phyloP scores from a whole-genome alignment of 2,329 filamentous ascomycete species.

The Daldinia eschscholtzii region DNA sequence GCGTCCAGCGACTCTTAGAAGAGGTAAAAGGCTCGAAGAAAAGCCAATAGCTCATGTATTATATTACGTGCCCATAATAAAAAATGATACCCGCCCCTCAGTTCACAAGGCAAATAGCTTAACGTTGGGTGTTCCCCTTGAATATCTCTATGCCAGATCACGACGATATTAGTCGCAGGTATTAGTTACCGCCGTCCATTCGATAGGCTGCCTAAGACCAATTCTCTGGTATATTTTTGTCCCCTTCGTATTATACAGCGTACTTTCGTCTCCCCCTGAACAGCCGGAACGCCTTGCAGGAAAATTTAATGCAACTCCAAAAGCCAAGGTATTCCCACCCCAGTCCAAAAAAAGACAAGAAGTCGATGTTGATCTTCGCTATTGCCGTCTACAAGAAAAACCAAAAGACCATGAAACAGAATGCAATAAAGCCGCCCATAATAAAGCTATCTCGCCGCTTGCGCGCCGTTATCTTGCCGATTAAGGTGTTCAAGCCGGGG shows the following conservation, averaged over 20 bases:
- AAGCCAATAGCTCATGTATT: constrained; percentile 27
- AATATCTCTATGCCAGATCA: constrained; percentile 7
- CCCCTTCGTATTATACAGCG: constrained; percentile 37
- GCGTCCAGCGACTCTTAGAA: constrained; percentile 71
- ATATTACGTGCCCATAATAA: constrained; percentile 22
- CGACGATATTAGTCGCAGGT: constrained; percentile 14
- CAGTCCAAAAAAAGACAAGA: constrained; percentile 28
- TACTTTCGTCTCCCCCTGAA: constrained; percentile 13
- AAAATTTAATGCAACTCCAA: constrained; percentile 23
- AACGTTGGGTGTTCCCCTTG: background rate
- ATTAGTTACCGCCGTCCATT: constrained; percentile 19
- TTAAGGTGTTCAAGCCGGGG: constrained; percentile 91
- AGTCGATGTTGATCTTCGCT: constrained; percentile 1
- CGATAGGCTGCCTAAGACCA: constrained; percentile 13
- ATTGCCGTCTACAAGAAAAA: constrained; percentile 73
- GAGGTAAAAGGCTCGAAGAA: constrained; percentile 61
- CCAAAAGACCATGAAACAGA: constrained; percentile 89
- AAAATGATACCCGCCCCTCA: constrained; percentile 44
- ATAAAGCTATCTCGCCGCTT: constrained; percentile 96
- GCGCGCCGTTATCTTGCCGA: constrained; percentile 91
- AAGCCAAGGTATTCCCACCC: constrained; percentile 37
- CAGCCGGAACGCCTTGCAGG: constrained; percentile 40
- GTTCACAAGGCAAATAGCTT: background rate
- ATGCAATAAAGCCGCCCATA: constrained; percentile 88
- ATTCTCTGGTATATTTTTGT: constrained; percentile 17